Evolutionary conservation across 345 rosid species (phyloP).

Genomic region (Laguncularia racemosa): DNA sequence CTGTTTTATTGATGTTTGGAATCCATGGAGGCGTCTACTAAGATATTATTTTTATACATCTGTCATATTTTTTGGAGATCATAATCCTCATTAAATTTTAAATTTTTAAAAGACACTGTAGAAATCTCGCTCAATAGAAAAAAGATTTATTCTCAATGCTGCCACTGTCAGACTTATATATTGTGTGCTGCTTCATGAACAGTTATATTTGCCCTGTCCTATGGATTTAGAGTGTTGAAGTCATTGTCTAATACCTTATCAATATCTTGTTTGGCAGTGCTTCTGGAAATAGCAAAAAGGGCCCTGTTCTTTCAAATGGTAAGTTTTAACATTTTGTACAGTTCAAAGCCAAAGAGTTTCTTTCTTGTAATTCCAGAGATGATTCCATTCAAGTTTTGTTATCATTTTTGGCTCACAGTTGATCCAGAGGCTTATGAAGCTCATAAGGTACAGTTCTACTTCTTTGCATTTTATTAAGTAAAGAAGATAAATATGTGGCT

Average conservation of each 20-base stretch:
- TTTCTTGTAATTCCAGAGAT: background rate
- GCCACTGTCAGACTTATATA: too few species aligned
- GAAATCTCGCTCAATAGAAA: too few species aligned
- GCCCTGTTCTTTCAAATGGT: slow-evolving; percentile 67
- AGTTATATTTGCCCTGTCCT: background rate
- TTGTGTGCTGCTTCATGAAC: background rate
- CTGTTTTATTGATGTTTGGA: too few species aligned
- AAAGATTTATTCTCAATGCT: too few species aligned
- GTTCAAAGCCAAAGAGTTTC: background rate
- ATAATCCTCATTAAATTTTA: too few species aligned
- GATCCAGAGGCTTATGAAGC: slow-evolving; percentile 55
- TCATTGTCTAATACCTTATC: background rate
- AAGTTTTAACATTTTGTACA: slow-evolving; percentile 17
- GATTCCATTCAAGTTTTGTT: slow-evolving; percentile 2
- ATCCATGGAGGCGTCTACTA: too few species aligned
- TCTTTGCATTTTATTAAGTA: too few species aligned
- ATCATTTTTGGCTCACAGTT: slow-evolving; percentile 38
- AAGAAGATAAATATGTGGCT: background rate
- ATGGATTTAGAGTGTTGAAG: background rate
- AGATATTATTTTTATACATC: too few species aligned
- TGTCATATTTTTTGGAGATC: too few species aligned
- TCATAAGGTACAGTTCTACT: slow-evolving; percentile 49
- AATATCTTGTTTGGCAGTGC: slow-evolving; percentile 38
- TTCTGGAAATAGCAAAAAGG: slow-evolving; percentile 45
- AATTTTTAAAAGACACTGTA: too few species aligned